Evolutionary conservation across 208 protist species (phyloP), one percentile per base, ranked within the genome.

Genomic region (Trypanosomatidae sp.): DNA sequence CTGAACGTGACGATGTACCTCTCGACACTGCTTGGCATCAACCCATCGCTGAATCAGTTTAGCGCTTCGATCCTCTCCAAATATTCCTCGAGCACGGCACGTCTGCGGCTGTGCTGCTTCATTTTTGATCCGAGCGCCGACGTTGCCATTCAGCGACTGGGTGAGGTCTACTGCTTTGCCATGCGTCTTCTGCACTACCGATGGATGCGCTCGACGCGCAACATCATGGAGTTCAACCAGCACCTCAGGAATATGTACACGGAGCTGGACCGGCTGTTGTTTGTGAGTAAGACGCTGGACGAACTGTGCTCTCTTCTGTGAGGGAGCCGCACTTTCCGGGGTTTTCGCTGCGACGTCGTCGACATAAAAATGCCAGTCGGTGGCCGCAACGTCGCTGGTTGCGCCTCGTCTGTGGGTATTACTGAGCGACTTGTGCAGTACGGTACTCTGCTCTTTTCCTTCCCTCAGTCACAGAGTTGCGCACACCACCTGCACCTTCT

Each of bases 1-100:
- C 83, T 97, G 36, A 97, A 96, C 72, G 71, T 97, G 15, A 90
- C 88, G 4, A 82, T 94, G 89, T 74, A 81, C 7, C 76, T 95
- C 2, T 74, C 92, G 49, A 80, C 83, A 30, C 66, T 93, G 39
- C 69, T 95, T 22, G 70, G 73, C 36, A 49, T 92, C 41, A 76
- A 56, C 64, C 10, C 56, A 3, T 67, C 59, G 3, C 36, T 64
- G 33, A 88, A 90, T 47, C 69, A 83, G 66, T 66, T 91, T 46
- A 77, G 69, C 59, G 56, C 79, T 52, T 59, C 89, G 52, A 68
- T 79, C 39, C 68, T 66, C 58, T 66, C 76, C 36, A 79, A 44
- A 33, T 89, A 85, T 68, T 76, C 77, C 3, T 74, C 64, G 22
- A 52, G 55, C 19, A 49, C 62, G 53, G 85, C 77, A 1, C 62